A percentile compares a stretch with the other conserved stretches of the same genome.
Evolutionary conservation across 805 yeast species (phyloP).

Genomic region (Saccharomycopsis sp.): DNA sequence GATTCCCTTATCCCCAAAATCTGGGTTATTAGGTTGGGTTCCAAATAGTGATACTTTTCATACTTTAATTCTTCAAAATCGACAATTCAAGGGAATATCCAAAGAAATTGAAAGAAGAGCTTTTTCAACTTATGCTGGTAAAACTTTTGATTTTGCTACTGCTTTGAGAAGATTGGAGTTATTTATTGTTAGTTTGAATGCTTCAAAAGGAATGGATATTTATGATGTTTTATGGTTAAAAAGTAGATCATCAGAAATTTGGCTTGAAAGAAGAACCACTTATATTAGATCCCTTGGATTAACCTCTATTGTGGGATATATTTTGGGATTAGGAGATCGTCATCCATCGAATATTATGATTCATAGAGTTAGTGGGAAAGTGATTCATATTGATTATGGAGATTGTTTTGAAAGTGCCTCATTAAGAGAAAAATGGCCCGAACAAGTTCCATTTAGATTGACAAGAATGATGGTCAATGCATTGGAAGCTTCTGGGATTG

Average conservation of each 20-base stretch:
- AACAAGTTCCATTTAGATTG: constrained; percentile 92
- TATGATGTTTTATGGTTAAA: constrained; percentile 95
- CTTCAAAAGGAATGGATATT: constrained; percentile 91
- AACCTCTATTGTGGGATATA: constrained; percentile 98
- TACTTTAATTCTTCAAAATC: constrained; percentile 79
- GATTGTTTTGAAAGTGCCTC: constrained; percentile 99
- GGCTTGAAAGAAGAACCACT: constrained; percentile 95
- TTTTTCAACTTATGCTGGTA: constrained; percentile 22
- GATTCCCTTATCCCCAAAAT: constrained; percentile 90
- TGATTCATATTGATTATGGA: constrained; percentile 95
- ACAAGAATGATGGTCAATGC: constrained; percentile 97
- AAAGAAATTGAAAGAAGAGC: constrained; percentile 15
- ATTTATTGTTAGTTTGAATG: constrained; percentile 89
- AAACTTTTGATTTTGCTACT: constrained; percentile 73
- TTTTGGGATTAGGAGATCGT: constrained; percentile 92
- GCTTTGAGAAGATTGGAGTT: constrained; percentile 91
- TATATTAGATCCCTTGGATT: constrained; percentile 94
- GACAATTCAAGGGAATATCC: constrained; percentile 45
- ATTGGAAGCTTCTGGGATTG: constrained; percentile 98
- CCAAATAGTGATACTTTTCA: constrained; percentile 97
- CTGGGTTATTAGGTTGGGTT: constrained; percentile 97
- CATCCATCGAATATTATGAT: constrained; percentile 97
- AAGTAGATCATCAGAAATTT: constrained; percentile 90
- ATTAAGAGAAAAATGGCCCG: constrained; percentile 92
- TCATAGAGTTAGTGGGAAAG: constrained; percentile 90